Evolutionary conservation across 1,139 yeast genomes (phyloP).

Genomic region (Blastobotrys capitulatus): DNA sequence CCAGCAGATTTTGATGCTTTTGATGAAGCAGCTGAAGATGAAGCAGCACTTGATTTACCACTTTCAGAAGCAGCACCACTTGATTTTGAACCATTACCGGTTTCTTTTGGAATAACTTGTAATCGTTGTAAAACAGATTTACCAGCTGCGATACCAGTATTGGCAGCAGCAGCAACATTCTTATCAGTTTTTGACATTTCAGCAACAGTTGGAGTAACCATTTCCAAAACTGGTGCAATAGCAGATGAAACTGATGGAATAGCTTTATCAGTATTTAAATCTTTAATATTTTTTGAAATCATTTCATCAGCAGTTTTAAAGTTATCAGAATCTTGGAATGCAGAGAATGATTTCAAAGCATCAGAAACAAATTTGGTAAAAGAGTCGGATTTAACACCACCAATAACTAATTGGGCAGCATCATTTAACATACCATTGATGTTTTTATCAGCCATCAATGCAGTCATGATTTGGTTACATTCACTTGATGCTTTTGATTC

Average conservation of each 20-base stretch:
- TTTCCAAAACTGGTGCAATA: constrained; percentile 1
- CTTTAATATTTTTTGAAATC: constrained; percentile 3
- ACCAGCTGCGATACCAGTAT: constrained; percentile 6
- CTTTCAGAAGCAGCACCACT: neutral
- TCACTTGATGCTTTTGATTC: constrained; percentile 8
- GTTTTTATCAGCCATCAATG: constrained; percentile 3
- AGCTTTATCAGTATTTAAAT: constrained; percentile 9
- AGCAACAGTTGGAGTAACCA: constrained; percentile 6
- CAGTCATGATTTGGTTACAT: constrained; percentile 3
- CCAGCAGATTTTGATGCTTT: neutral
- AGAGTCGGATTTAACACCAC: constrained; percentile 4
- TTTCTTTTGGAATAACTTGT: constrained; percentile 3
- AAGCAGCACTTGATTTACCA: neutral
- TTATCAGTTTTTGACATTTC: constrained; percentile 7
- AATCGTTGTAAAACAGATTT: neutral
- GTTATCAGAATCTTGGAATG: constrained; percentile 6
- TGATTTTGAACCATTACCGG: neutral
- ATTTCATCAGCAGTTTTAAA: constrained; percentile 5
- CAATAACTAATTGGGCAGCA: constrained; percentile 6
- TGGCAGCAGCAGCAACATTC: constrained; percentile 9
- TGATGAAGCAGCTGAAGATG: neutral
- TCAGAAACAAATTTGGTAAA: constrained; percentile 6
- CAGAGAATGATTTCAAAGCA: constrained; percentile 5
- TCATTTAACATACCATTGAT: constrained; percentile 7
- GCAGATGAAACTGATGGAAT: constrained; percentile 8